These are phyloP conservation scores for Venturia aucupariae DNA, from an alignment of 2,329 filamentous ascomycete species.

Conservation along the genomic window DNA sequence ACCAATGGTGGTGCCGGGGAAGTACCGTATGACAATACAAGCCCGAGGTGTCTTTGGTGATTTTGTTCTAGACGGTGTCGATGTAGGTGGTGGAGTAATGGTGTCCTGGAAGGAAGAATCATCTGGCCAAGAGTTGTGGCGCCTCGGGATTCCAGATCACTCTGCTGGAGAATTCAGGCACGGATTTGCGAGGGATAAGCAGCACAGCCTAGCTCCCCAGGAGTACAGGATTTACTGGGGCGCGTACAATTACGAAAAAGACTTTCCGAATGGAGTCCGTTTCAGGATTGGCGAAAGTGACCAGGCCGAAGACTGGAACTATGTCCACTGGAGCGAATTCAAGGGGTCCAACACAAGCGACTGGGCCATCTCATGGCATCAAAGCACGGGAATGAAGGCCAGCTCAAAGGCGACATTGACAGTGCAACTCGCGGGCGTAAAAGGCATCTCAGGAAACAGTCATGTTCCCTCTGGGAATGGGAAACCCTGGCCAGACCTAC, in stretches of 20 bases:
- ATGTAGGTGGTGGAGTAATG: conserved; percentile 31
- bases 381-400: neutral
- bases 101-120: conserved; percentile 46
- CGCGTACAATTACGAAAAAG: conserved; percentile 47
- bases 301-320: conserved; percentile 46
- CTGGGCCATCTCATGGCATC: neutral
- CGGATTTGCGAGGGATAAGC: conserved; percentile 41
- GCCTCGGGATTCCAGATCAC: conserved; percentile 54
- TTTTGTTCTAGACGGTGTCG: conserved; percentile 44
- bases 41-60: conserved; percentile 54
- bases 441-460: conserved; percentile 53
- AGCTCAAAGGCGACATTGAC: conserved; percentile 45
- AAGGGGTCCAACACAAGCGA: neutral
- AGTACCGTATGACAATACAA: conserved; percentile 54
- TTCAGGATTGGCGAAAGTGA: conserved; percentile 49
- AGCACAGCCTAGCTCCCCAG: conserved; percentile 39
- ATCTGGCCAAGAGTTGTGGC: conserved; percentile 50
- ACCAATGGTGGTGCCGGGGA: conserved; percentile 46
- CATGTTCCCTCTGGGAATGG: conserved; percentile 42
- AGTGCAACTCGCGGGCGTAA: conserved; percentile 53
- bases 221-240: conserved; percentile 55
- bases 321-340: conserved; percentile 54
- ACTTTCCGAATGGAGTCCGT: conserved; percentile 50
- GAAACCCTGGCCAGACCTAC: conserved; percentile 45
- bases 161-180: conserved; percentile 52